Percentiles rank a stretch among this genome's conserved stretches.
These are phyloP conservation scores for Micractinium sp. DNA, from an alignment of 139 green algal species.

Conservation along the genomic window DNA sequence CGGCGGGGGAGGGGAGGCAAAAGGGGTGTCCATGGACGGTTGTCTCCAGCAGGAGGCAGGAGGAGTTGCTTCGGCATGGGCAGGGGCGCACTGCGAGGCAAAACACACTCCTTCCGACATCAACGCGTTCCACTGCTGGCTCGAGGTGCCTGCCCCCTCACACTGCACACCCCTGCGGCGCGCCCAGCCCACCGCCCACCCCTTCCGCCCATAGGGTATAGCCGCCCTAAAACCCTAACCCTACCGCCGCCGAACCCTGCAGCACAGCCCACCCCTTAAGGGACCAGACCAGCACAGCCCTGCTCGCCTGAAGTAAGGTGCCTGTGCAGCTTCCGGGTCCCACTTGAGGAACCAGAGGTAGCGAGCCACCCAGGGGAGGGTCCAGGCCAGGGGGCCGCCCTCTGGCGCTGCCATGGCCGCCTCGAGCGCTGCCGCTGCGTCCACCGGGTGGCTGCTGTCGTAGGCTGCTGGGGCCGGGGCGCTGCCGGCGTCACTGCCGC, in stretches of 20 bases:
- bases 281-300: too few relatives aligned
- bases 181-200: too few relatives aligned
- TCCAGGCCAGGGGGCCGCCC: conserved; percentile 35
- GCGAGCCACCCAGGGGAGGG: conserved; percentile 53
- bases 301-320: conserved; percentile 34
- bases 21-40: too few relatives aligned
- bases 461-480: neutral
- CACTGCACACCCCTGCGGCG: too few relatives aligned
- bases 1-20: neutral
- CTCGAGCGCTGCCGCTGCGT: conserved; percentile 45
- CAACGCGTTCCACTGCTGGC: neutral
- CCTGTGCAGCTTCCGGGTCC: conserved; percentile 12
- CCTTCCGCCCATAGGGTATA: too few relatives aligned
- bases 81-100: neutral
- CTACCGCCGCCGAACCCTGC: too few relatives aligned
- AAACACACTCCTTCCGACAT: neutral
- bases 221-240: too few relatives aligned
- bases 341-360: conserved; percentile 57
- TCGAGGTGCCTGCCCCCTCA: neutral
- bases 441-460: conserved; percentile 40
- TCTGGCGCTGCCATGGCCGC: conserved; percentile 11
- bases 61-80: too few relatives aligned
- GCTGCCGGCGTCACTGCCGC: neutral
- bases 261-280: too few relatives aligned
- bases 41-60: neutral